Conservation (phyloP, 805 yeast genomes). For the Nakazawaea anatomiae region DNA sequence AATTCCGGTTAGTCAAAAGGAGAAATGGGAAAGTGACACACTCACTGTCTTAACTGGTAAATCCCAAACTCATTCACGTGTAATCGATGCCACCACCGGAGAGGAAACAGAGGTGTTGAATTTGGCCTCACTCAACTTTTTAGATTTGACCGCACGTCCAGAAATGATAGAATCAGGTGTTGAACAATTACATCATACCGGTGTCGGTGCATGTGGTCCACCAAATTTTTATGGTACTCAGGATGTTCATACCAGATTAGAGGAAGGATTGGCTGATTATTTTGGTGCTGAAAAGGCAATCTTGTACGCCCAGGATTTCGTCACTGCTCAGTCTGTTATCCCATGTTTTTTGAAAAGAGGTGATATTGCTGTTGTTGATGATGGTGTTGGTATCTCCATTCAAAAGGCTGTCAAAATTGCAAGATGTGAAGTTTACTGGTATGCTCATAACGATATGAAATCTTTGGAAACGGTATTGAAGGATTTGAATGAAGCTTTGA, state of each 20-base stretch:
- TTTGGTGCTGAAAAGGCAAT: conserved; percentile 76
- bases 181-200: conserved; percentile 56
- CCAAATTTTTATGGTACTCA: conserved; percentile 96
- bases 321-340: conserved; percentile 79
- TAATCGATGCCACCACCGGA: conserved; percentile 22
- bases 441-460: conserved; percentile 81
- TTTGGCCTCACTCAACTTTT: conserved; percentile 66
- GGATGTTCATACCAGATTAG: conserved; percentile 79
- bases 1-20: conserved; percentile 41
- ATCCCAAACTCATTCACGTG: conserved; percentile 28
- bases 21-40: conserved; percentile 55
- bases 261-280: conserved; percentile 66
- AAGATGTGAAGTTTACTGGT: conserved; percentile 81
- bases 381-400: conserved; percentile 64
- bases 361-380: conserved; percentile 84
- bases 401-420: conserved; percentile 87
- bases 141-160: conserved; percentile 49
- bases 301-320: conserved; percentile 88
- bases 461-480: conserved; percentile 67
- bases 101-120: conserved; percentile 42
- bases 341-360: conserved; percentile 96
- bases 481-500: conserved; percentile 54
- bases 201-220: conserved; percentile 99
- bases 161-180: conserved; percentile 48
- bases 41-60: conserved; percentile 64